phyloP scores from a whole-genome alignment of 805 yeast genomes.

The Yarrowia keelungensis region DNA sequence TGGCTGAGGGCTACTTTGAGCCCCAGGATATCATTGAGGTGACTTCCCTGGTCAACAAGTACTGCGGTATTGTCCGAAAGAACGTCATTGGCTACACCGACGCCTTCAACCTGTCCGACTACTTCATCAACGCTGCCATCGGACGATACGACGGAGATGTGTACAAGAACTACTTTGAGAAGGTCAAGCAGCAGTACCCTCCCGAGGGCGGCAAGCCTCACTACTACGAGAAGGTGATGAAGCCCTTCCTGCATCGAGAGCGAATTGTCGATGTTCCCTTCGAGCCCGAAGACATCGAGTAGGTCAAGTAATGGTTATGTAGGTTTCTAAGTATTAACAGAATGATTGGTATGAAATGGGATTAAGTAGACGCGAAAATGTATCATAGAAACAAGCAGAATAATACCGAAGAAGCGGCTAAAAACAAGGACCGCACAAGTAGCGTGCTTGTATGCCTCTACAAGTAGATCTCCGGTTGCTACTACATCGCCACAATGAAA shows the following conservation, averaged over 20 bases:
- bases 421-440: too few species aligned
- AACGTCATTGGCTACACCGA: constrained; percentile 82
- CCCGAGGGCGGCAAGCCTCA: constrained; percentile 60
- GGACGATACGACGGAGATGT: constrained; percentile 85
- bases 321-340: constrained; percentile 4
- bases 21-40: constrained; percentile 56
- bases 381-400: too few species aligned
- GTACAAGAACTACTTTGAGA: constrained; percentile 74
- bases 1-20: constrained; percentile 65
- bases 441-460: too few species aligned
- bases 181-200: constrained; percentile 62
- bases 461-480: too few species aligned
- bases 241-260: constrained; percentile 50
- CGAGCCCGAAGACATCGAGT: constrained; percentile 10
- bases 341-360: too few species aligned
- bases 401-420: too few species aligned
- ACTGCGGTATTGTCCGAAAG: constrained; percentile 63
- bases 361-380: too few species aligned
- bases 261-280: constrained; percentile 16
- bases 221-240: constrained; percentile 54
- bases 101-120: constrained; percentile 81
- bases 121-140: constrained; percentile 78
- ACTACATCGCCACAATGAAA: not conserved
- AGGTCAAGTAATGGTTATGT: not conserved
- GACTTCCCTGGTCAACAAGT: constrained; percentile 54